phyloP scores from a whole-genome alignment of 495 filamentous ascomycete genomes.

The Xylaria nigripes region DNA sequence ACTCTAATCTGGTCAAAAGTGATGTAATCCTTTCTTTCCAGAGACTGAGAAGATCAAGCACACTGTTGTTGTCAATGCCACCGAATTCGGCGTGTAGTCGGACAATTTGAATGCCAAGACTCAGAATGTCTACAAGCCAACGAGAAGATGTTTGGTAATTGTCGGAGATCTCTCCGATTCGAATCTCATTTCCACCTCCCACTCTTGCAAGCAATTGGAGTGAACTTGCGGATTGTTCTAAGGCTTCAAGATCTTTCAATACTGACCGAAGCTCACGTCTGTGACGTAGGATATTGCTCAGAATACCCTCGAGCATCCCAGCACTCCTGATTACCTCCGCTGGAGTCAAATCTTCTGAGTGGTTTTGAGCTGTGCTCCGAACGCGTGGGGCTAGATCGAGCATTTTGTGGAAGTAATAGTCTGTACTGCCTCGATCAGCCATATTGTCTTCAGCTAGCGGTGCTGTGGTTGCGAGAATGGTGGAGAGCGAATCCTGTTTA shows the following conservation, averaged over 20 bases:
- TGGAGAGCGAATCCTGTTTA: constrained; percentile 60
- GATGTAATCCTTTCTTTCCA: constrained; percentile 43
- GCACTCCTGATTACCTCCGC: constrained; percentile 69
- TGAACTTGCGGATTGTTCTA: constrained; percentile 9
- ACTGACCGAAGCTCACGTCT: constrained; percentile 45
- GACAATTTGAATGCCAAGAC: constrained; percentile 39
- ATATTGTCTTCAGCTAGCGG: constrained; percentile 39
- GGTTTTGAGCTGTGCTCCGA: constrained; percentile 55
- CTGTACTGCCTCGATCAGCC: constrained; percentile 8
- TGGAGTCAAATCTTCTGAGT: constrained; percentile 73
- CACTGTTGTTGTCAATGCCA: constrained; percentile 32
- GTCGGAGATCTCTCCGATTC: constrained; percentile 9
- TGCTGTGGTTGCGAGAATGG: constrained; percentile 52
- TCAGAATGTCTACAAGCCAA: constrained; percentile 38
- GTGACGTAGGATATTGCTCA: constrained; percentile 62
- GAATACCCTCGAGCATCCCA: constrained; percentile 73
- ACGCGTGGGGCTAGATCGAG: constrained; percentile 62
- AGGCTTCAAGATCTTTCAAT: constrained; percentile 23
- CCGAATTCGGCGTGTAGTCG: constrained; percentile 56
- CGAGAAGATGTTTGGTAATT: constrained; percentile 28
- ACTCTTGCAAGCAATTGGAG: constrained; percentile 18
- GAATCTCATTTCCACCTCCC: constrained; percentile 12
- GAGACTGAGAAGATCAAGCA: constrained; percentile 36
- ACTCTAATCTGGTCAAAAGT: constrained; percentile 32
- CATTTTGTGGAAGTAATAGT: constrained; percentile 66